A percentile compares a stretch with the other conserved stretches of the same genome.
Evolutionary conservation across 306 rosid genomes (phyloP).

Genomic region (Prinsepia uniflora): DNA sequence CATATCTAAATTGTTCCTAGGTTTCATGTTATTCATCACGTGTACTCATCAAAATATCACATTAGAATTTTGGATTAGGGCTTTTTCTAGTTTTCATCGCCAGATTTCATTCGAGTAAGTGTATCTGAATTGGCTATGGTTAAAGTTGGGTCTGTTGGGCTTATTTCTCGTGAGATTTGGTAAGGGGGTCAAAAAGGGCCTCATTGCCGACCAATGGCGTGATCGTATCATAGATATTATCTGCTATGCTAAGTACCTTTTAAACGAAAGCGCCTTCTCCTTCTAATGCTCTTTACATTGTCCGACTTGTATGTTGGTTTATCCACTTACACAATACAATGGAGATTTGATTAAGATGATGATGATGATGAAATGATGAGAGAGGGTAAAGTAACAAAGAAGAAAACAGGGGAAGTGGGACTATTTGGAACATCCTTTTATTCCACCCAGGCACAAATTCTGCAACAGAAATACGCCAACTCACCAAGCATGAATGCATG

Average conservation of each 20-base stretch:
- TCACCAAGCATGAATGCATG: background rate
- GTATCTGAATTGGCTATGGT: too few relatives aligned
- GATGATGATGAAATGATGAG: slow-evolving; percentile 5
- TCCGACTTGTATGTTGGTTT: too few relatives aligned
- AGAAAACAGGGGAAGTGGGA: slow-evolving; percentile 14
- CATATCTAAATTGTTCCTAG: background rate
- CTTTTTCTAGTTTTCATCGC: too few relatives aligned
- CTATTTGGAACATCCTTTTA: slow-evolving; percentile 33
- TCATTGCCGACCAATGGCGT: too few relatives aligned
- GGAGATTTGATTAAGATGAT: background rate
- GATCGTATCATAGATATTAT: too few relatives aligned
- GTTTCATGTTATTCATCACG: background rate
- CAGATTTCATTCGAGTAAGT: too few relatives aligned
- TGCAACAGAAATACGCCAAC: slow-evolving; percentile 15
- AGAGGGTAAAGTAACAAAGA: slow-evolving; percentile 3
- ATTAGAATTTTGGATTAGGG: background rate
- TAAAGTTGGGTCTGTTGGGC: too few relatives aligned
- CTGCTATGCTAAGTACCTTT: too few relatives aligned
- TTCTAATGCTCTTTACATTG: too few relatives aligned
- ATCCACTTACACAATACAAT: background rate
- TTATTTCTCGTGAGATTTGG: too few relatives aligned
- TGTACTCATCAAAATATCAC: background rate
- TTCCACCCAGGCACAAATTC: slow-evolving; percentile 28
- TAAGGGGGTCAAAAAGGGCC: too few relatives aligned
- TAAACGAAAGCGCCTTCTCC: too few relatives aligned